Percentiles rank a stretch among this genome's conserved stretches.
Evolutionary conservation across 108 stramenopile genomes (phyloP).

Genomic region (Skeletonema marinoi): DNA sequence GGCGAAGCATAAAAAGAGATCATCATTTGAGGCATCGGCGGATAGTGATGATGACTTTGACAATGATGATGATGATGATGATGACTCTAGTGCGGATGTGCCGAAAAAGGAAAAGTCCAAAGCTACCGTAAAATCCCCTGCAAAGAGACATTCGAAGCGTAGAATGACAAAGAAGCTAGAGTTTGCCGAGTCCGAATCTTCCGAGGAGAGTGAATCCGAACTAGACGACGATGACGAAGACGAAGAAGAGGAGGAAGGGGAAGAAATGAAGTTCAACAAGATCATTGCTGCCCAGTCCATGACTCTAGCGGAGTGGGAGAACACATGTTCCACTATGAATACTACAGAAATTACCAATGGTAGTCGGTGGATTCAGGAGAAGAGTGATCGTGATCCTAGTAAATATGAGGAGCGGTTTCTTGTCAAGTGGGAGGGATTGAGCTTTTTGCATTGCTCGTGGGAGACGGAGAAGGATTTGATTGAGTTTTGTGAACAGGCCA

Average conservation of each 20-base stretch:
- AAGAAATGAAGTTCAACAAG: conserved; percentile 69
- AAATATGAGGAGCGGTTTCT: conserved; percentile 82
- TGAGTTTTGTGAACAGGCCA: conserved; percentile 69
- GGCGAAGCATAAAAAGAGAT: conserved; percentile 13
- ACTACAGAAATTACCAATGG: conserved; percentile 85
- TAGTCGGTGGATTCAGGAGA: conserved; percentile 74
- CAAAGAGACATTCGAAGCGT: conserved; percentile 47
- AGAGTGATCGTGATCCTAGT: conserved; percentile 27
- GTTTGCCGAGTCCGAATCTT: conserved; percentile 25
- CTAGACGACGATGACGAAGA: conserved; percentile 25
- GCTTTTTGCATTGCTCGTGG: conserved; percentile 85
- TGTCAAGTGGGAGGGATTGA: conserved; percentile 81
- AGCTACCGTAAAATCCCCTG: conserved; percentile 38
- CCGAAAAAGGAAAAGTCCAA: conserved; percentile 7
- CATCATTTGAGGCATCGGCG: conserved; percentile 18
- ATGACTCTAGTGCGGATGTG: conserved; percentile 1
- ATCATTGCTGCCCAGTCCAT: conserved; percentile 69
- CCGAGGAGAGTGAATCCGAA: conserved; percentile 31
- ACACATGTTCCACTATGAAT: conserved; percentile 65
- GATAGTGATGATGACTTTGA: conserved; percentile 9
- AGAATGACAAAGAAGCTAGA: conserved; percentile 38
- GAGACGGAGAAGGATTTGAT: conserved; percentile 83
- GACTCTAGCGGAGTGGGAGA: conserved; percentile 63
- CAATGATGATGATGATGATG: conserved; percentile 19
- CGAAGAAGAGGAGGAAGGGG: conserved; percentile 60